Evolutionary conservation across 768 basidiomycete species (phyloP).

Genomic region (Solioccasus polychromus): DNA sequence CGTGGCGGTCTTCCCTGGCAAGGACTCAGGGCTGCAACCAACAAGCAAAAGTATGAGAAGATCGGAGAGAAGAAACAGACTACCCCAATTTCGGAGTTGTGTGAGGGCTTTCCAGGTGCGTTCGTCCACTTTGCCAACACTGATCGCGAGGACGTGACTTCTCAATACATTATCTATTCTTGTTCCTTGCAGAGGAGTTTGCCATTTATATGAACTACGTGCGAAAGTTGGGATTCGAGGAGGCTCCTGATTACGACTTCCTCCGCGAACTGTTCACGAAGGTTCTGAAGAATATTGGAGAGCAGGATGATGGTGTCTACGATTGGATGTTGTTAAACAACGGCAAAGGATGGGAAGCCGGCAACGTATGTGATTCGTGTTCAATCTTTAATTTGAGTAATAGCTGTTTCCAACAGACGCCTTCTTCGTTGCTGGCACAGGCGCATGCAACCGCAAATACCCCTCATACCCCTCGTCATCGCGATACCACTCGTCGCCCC

Average conservation of each 20-base stretch:
- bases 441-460: conserved; percentile 55
- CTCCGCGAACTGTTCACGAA: conserved; percentile 92
- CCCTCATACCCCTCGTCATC: conserved; percentile 51
- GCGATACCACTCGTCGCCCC: conserved; percentile 51
- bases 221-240: conserved; percentile 96
- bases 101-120: conserved; percentile 93
- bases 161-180: conserved; percentile 3
- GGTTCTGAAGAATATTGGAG: conserved; percentile 82
- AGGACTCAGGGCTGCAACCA: conserved; percentile 94
- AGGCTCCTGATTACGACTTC: conserved; percentile 97
- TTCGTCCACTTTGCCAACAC: conserved; percentile 1
- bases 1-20: conserved; percentile 98
- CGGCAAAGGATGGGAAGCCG: conserved; percentile 95
- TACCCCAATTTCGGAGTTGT: conserved; percentile 87
- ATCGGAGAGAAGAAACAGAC: conserved; percentile 99
- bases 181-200: conserved; percentile 68
- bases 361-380: conserved; percentile 54
- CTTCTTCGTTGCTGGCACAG: conserved; percentile 43
- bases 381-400: conserved; percentile 1
- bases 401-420: conserved; percentile 32
- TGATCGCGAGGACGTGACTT: background rate
- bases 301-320: conserved; percentile 87
- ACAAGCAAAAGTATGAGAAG: conserved; percentile 99
- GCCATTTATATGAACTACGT: conserved; percentile 99
- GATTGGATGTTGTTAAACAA: conserved; percentile 96